These are phyloP conservation scores for Alternaria triticimaculans DNA, from an alignment of 2,329 filamentous ascomycete genomes.

Conservation along the genomic window DNA sequence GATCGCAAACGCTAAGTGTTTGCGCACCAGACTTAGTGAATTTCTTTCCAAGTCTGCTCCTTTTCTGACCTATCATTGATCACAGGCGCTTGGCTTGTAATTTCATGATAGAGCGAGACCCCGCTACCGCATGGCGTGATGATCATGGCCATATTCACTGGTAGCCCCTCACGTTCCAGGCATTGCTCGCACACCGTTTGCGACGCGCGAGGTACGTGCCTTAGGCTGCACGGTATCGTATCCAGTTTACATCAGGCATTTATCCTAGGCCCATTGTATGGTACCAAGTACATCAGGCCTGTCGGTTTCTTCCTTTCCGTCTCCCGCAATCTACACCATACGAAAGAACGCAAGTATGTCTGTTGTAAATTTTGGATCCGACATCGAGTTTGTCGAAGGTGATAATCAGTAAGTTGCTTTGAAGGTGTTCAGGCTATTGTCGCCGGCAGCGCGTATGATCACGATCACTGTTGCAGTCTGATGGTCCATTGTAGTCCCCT, in stretches of 20 bases:
- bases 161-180: neutral
- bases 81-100: neutral
- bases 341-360: neutral
- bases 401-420: neutral
- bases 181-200: neutral
- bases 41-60: neutral
- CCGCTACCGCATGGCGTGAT: neutral
- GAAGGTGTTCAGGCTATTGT: neutral
- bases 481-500: neutral
- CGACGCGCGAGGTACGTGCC: neutral
- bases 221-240: neutral
- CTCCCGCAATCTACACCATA: accelerated
- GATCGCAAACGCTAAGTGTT: neutral
- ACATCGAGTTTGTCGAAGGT: neutral
- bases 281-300: neutral
- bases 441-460: neutral
- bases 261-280: neutral
- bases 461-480: neutral
- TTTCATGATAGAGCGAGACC: neutral
- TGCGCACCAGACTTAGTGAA: neutral
- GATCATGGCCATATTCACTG: neutral
- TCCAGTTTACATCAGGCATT: neutral
- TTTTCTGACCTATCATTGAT: neutral
- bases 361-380: neutral
- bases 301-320: neutral